These are phyloP conservation scores for Falciphora oryzae DNA, from an alignment of 2,329 filamentous ascomycete genomes.

Conservation along the genomic window DNA sequence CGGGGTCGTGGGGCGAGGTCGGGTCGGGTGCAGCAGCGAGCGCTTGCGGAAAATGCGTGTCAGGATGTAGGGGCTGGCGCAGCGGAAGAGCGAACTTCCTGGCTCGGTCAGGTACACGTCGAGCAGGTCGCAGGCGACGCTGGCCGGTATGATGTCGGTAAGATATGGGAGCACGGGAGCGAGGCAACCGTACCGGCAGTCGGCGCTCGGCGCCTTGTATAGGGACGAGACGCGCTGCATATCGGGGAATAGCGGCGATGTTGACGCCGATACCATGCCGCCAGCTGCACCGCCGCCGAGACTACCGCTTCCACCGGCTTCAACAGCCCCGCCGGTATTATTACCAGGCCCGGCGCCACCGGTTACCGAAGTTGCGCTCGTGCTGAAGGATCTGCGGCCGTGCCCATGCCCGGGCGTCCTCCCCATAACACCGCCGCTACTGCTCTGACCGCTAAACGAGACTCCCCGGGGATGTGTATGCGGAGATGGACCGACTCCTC, in stretches of 20 bases:
- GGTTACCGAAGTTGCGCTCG: slow-evolving; percentile 4
- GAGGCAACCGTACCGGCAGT: slow-evolving; percentile 36
- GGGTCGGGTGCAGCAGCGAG: slow-evolving; percentile 34
- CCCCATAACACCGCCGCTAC: neutral
- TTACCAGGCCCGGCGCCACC: neutral
- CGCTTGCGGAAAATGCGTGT: slow-evolving; percentile 39
- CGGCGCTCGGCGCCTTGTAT: slow-evolving; percentile 21
- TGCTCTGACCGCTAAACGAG: neutral
- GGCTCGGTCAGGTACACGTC: slow-evolving; percentile 42
- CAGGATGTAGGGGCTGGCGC: slow-evolving; percentile 41
- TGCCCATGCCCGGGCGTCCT: neutral
- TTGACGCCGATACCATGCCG: neutral
- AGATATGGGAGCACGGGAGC: slow-evolving; percentile 34
- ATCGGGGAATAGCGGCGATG: slow-evolving; percentile 11
- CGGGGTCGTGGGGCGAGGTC: slow-evolving; percentile 35
- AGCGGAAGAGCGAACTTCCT: slow-evolving; percentile 35
- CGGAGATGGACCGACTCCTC: slow-evolving; percentile 6
- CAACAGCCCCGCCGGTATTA: neutral
- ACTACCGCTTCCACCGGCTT: neutral
- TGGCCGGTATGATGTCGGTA: slow-evolving; percentile 30
- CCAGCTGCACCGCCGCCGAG: neutral
- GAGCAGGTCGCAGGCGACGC: slow-evolving; percentile 39
- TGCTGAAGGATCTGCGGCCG: slow-evolving; percentile 17
- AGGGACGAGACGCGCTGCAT: slow-evolving; percentile 17
- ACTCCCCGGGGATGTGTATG: neutral